Conservation (phyloP, 2,329 filamentous ascomycete genomes). For the Fusarium sp. region DNA sequence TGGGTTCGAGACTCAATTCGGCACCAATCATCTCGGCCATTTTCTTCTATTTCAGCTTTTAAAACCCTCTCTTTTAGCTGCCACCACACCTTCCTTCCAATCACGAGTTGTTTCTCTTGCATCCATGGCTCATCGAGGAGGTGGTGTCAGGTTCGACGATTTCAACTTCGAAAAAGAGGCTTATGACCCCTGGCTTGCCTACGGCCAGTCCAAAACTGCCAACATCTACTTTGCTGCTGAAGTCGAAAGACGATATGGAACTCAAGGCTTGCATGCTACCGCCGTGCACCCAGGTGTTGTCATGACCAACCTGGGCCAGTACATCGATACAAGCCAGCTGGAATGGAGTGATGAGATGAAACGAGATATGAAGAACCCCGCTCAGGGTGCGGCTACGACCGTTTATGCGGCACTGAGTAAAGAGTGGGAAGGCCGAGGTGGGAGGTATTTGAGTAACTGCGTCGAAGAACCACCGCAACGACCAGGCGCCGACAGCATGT, state of each 20-base stretch:
- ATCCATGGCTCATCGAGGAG: slow-evolving; percentile 57
- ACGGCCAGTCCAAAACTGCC: slow-evolving; percentile 41
- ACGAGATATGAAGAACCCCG: neutral
- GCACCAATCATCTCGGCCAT: slow-evolving; percentile 48
- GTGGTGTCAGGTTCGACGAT: slow-evolving; percentile 28
- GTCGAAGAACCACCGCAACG: neutral
- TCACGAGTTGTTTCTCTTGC: slow-evolving; percentile 65
- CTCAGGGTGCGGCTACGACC: slow-evolving; percentile 20
- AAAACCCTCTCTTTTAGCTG: slow-evolving; percentile 59
- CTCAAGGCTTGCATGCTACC: slow-evolving; percentile 22
- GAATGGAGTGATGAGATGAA: neutral
- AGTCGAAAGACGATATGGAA: slow-evolving; percentile 32
- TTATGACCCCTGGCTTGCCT: slow-evolving; percentile 35
- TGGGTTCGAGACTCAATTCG: slow-evolving; percentile 49
- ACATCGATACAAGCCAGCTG: neutral
- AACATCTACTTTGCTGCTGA: slow-evolving; percentile 43
- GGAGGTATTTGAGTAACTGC: slow-evolving; percentile 14
- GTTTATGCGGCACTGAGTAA: slow-evolving; percentile 10
- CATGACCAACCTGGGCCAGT: slow-evolving; percentile 6
- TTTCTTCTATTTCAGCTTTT: slow-evolving; percentile 57
- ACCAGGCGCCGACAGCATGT: rapidly evolving
- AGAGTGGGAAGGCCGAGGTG: slow-evolving; percentile 19
- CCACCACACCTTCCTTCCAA: slow-evolving; percentile 56
- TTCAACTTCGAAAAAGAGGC: slow-evolving; percentile 31
- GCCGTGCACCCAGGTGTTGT: slow-evolving; percentile 35